Evolutionary conservation across 2,329 filamentous ascomycete species (phyloP).

Genomic region (Cordyceps tenuipes): DNA sequence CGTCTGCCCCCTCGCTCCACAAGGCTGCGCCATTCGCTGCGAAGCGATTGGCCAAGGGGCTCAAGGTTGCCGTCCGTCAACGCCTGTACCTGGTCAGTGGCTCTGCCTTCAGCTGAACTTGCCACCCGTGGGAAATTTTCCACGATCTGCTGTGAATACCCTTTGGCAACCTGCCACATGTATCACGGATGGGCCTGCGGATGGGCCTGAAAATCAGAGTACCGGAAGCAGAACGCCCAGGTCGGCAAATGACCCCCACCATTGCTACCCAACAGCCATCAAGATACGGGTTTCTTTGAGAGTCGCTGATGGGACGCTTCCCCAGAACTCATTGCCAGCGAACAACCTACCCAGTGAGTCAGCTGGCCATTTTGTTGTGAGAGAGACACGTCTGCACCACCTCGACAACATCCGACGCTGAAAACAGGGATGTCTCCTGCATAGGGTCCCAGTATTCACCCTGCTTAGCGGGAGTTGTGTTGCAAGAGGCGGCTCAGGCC

Average conservation of each 20-base stretch:
- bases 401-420: constrained; percentile 4
- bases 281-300: neutral
- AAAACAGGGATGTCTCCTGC: constrained; percentile 12
- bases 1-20: constrained; percentile 3
- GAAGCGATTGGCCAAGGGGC: neutral
- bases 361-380: neutral
- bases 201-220: neutral
- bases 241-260: neutral
- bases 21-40: constrained; percentile 6
- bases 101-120: constrained; percentile 10
- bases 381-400: constrained; percentile 2
- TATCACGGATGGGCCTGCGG: neutral
- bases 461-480: constrained; percentile 6
- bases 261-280: constrained; percentile 7
- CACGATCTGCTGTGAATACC: neutral
- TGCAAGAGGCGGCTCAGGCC: constrained; percentile 1
- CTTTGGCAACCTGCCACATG: neutral
- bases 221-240: neutral
- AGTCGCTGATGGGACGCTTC: neutral
- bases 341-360: constrained; percentile 1
- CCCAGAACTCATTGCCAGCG: neutral
- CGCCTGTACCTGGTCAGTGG: neutral
- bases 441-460: constrained; percentile 4
- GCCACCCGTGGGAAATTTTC: constrained; percentile 2
- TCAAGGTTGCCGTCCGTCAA: neutral